These are phyloP conservation scores for Crepidotus variabilis DNA, from an alignment of 768 basidiomycete genomes.

Conservation along the genomic window DNA sequence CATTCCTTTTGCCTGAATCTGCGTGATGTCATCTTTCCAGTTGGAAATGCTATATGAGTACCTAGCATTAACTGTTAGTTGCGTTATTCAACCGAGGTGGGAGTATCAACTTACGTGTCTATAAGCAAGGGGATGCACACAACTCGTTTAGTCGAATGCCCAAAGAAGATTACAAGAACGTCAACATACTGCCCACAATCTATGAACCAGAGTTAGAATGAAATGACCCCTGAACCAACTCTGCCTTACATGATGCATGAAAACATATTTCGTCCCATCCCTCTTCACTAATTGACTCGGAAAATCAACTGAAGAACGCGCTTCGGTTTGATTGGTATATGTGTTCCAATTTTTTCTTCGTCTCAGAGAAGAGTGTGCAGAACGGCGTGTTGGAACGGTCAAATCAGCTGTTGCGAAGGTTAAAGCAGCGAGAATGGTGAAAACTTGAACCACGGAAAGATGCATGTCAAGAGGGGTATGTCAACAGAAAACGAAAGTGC, in stretches of 20 bases:
- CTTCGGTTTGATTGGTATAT: slow-evolving; percentile 8
- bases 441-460: not conserved
- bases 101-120: slow-evolving; percentile 37
- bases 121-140: slow-evolving; percentile 1
- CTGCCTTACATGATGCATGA: slow-evolving; percentile 46
- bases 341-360: not conserved
- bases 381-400: not conserved
- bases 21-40: slow-evolving; percentile 39
- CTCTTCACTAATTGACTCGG: slow-evolving; percentile 31
- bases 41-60: slow-evolving; percentile 35
- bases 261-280: slow-evolving; percentile 44
- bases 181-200: slow-evolving; percentile 44
- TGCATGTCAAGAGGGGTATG: not conserved
- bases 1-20: slow-evolving; percentile 39
- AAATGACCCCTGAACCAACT: not conserved
- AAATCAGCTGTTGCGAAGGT: not conserved
- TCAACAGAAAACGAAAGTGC: not conserved
- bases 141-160: not conserved
- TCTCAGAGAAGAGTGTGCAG: not conserved
- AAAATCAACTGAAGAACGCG: slow-evolving; percentile 25
- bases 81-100: not conserved
- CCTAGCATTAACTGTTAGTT: slow-evolving; percentile 16
- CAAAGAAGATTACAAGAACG: not conserved
- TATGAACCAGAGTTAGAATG: slow-evolving; percentile 8
- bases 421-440: not conserved